Evolutionary conservation across 2,329 filamentous ascomycete species (phyloP).

Genomic region (Mycocentrospora acerina): DNA sequence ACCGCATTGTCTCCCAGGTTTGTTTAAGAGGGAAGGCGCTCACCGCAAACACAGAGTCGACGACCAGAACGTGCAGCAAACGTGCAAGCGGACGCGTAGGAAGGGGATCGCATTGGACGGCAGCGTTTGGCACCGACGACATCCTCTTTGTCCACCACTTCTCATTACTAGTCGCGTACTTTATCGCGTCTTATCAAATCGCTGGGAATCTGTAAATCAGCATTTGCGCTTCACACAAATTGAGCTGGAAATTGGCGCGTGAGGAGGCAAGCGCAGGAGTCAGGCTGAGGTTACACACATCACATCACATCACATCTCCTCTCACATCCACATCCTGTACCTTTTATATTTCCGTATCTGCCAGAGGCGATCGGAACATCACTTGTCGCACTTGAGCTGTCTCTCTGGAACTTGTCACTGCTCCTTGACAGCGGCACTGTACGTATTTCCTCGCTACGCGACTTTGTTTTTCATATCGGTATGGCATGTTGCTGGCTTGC

Average conservation of each 20-base stretch:
- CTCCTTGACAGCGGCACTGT: conserved; percentile 40
- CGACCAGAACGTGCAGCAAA: not conserved
- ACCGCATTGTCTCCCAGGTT: conserved; percentile 14
- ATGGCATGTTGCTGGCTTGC: conserved; percentile 14
- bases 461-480: conserved; percentile 14
- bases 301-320: conserved; percentile 23
- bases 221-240: conserved; percentile 21
- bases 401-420: conserved; percentile 35
- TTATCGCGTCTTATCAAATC: conserved; percentile 21
- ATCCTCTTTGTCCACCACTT: conserved; percentile 17
- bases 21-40: conserved; percentile 11
- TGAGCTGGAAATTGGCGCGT: conserved; percentile 27
- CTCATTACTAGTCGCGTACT: conserved; percentile 25
- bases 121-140: conserved; percentile 1
- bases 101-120: conserved; percentile 1
- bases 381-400: conserved; percentile 34
- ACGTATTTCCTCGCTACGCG: conserved; percentile 43
- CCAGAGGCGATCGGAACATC: conserved; percentile 43
- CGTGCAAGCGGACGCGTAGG: conserved; percentile 6
- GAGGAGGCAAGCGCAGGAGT: conserved; percentile 25
- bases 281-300: conserved; percentile 31
- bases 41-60: conserved; percentile 5
- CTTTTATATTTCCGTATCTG: conserved; percentile 41
- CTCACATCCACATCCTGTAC: conserved; percentile 37
- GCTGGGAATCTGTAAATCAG: conserved; percentile 28